Evolutionary conservation across 2,329 filamentous ascomycete genomes (phyloP).

Genomic region (Hymenoscyphus infarciens): DNA sequence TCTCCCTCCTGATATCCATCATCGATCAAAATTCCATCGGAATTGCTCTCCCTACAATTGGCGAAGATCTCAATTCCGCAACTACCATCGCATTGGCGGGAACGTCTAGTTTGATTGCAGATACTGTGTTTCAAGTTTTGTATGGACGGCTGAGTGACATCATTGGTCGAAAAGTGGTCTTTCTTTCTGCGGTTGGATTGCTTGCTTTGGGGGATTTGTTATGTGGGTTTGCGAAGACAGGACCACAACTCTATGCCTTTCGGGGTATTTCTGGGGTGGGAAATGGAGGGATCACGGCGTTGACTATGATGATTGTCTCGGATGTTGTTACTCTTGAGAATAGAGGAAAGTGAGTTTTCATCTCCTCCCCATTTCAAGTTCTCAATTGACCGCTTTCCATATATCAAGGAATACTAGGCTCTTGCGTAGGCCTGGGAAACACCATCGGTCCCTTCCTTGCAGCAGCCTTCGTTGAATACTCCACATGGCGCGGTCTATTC

Average conservation of each 20-base stretch:
- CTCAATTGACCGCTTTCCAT: slow-evolving; percentile 24
- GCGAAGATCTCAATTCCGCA: slow-evolving; percentile 41
- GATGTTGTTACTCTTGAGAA: slow-evolving; percentile 57
- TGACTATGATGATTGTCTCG: slow-evolving; percentile 59
- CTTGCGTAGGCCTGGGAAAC: slow-evolving; percentile 42
- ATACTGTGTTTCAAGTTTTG: slow-evolving; percentile 61
- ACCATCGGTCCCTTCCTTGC: slow-evolving; percentile 44
- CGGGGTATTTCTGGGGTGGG: slow-evolving; percentile 59
- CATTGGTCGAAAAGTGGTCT: slow-evolving; percentile 56
- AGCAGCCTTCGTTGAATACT: slow-evolving; percentile 37
- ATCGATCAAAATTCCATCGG: slow-evolving; percentile 38
- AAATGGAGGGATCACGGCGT: slow-evolving; percentile 55
- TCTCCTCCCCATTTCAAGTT: background rate
- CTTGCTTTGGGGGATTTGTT: slow-evolving; percentile 55
- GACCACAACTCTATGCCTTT: slow-evolving; percentile 58
- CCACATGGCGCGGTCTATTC: slow-evolving; percentile 44
- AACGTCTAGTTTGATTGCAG: slow-evolving; percentile 51
- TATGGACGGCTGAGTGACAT: slow-evolving; percentile 61
- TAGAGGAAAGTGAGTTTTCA: slow-evolving; percentile 47
- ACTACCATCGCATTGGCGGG: slow-evolving; percentile 55
- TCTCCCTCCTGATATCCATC: slow-evolving; percentile 51
- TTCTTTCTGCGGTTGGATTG: slow-evolving; percentile 49
- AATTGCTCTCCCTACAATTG: slow-evolving; percentile 49
- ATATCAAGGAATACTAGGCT: slow-evolving; percentile 43
- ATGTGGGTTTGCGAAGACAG: slow-evolving; percentile 53